These are phyloP conservation scores for Akebia trifoliata DNA, from an alignment of 164 flowering plant species.

Conservation along the genomic window DNA sequence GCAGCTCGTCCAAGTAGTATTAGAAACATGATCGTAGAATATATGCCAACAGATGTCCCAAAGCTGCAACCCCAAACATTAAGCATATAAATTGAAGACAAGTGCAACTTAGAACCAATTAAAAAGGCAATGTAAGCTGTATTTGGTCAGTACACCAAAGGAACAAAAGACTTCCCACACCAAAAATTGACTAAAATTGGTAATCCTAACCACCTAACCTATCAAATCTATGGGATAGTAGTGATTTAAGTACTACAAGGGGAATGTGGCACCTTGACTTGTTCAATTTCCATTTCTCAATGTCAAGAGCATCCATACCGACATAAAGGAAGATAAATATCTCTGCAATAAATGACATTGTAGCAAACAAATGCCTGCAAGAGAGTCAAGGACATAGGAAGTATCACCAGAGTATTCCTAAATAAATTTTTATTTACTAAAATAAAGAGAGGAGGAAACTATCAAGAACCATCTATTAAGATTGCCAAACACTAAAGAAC, in stretches of 20 bases:
- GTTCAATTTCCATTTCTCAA: slow-evolving; percentile 73
- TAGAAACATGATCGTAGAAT: slow-evolving; percentile 35
- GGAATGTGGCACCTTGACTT: slow-evolving; percentile 42
- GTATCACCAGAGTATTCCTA: neutral
- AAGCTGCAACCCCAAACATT: slow-evolving; percentile 41
- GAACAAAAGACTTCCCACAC: too few relatives aligned
- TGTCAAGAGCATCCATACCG: slow-evolving; percentile 89
- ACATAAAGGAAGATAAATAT: slow-evolving; percentile 85
- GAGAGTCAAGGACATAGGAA: neutral
- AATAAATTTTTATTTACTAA: neutral
- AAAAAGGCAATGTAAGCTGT: too few relatives aligned
- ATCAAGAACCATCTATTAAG: too few relatives aligned
- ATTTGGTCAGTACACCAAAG: too few relatives aligned
- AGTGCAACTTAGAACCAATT: neutral
- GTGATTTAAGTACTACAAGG: neutral
- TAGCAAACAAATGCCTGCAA: slow-evolving; percentile 81
- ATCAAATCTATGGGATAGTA: neutral
- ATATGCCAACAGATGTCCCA: slow-evolving; percentile 36
- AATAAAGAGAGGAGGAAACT: too few relatives aligned
- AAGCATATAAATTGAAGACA: neutral
- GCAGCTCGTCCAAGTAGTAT: slow-evolving; percentile 80
- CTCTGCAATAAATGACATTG: slow-evolving; percentile 81
- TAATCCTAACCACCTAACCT: neutral
- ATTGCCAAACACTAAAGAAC: too few relatives aligned
- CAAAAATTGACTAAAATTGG: too few relatives aligned